Evolutionary conservation across 2,329 filamentous ascomycete species (phyloP), one percentile per base, ranked within the genome.

Genomic region (Penicillium sp.): DNA sequence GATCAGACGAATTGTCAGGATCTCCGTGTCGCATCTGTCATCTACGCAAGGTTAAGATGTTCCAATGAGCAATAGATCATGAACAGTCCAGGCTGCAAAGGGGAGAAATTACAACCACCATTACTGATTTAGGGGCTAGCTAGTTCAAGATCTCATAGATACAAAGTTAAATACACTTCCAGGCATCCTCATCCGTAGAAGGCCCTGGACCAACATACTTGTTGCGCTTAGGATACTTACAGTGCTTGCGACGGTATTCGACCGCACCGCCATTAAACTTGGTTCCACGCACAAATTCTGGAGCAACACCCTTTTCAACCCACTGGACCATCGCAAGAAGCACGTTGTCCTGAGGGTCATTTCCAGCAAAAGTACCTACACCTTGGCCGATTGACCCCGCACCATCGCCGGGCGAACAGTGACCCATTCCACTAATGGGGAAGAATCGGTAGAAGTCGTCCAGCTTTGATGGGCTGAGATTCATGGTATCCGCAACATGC

Each of bases 361-460:
- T 58, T 1, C 58, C 60, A 4, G 60, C 60, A 51, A 51, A 66
- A 5, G 56, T 60, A 3, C 20, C 25, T 11, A 47, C 48, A 61
- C 52, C 65, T 67, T 68, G 78, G 63, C 60, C 76, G 62, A 82
- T 73, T 61, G 71, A 73, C 63, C 75, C 73, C 3, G 79, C 72
- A 49, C 79, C 75, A 7, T 71, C 68, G 12, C 79, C 79, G 1
- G 68, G 62, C 6, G 50, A 37, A 63, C 83, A 85, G 67, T 85
- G 83, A 14, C 72, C 71, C 79, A 84, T 82, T 0, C 83, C 83
- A 0, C 82, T 81, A 14, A 86, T 76, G 35, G 73, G 74, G 65
- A 85, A 85, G 63, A 80, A 79, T 41, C 77, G 76, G 45, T 78
- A 75, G 60, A 76, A 79, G 0, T 71, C 69, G 58, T 78, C 76